These are phyloP conservation scores for Lumnitzera racemosa DNA, from an alignment of 345 rosid species.

Conservation along the genomic window DNA sequence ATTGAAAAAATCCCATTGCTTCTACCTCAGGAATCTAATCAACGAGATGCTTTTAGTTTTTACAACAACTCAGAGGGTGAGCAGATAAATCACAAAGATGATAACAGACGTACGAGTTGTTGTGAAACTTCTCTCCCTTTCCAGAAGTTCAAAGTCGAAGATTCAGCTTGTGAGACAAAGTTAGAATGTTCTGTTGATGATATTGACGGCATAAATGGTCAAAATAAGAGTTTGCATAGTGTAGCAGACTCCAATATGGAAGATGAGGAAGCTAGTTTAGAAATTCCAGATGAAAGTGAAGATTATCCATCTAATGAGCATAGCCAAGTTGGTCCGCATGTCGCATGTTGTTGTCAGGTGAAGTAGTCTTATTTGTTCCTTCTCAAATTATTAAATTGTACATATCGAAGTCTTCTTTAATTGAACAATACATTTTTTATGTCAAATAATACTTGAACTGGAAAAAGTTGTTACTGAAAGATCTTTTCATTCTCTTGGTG, in stretches of 20 bases:
- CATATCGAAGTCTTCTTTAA: not conserved
- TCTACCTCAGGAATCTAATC: slow-evolving; percentile 71
- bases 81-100: slow-evolving; percentile 3
- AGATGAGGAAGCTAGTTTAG: slow-evolving; percentile 34
- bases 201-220: slow-evolving; percentile 19
- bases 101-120: slow-evolving; percentile 7
- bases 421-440: not conserved
- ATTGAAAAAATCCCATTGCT: slow-evolving; percentile 72
- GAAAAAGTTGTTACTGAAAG: not conserved
- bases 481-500: not conserved
- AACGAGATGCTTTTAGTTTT: slow-evolving; percentile 9
- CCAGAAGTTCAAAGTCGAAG: slow-evolving; percentile 18
- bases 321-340: slow-evolving; percentile 51
- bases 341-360: slow-evolving; percentile 73
- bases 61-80: slow-evolving; percentile 15
- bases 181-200: slow-evolving; percentile 13
- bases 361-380: slow-evolving; percentile 1
- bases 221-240: slow-evolving; percentile 12
- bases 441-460: no score
- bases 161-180: slow-evolving; percentile 18
- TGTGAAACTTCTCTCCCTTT: slow-evolving; percentile 10
- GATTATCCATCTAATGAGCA: slow-evolving; percentile 14
- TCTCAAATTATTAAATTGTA: not conserved
- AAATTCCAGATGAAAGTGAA: slow-evolving; percentile 22
- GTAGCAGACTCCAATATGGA: slow-evolving; percentile 11